Conservation (phyloP, 345 rosid genomes). For the Eucalyptus urophylla region DNA sequence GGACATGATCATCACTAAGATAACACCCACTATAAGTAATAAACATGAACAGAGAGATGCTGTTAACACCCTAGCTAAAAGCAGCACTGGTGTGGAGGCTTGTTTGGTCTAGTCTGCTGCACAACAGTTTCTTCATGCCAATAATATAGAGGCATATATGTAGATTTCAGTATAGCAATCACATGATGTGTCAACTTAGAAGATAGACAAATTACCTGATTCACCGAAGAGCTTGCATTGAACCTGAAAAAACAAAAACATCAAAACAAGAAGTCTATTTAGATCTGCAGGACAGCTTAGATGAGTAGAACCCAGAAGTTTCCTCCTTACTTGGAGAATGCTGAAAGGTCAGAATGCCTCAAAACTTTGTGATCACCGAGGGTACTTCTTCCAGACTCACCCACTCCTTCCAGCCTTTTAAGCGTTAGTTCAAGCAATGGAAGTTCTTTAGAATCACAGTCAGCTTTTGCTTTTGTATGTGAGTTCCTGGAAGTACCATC, state of each 20-base stretch:
- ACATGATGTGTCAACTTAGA: neutral
- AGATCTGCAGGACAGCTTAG: neutral
- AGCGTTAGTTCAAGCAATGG: slow-evolving; percentile 34
- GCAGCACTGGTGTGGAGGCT: neutral
- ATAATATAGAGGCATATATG: neutral
- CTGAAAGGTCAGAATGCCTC: slow-evolving; percentile 59
- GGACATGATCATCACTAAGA: neutral
- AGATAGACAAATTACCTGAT: slow-evolving; percentile 26
- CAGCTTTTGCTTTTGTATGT: slow-evolving; percentile 16
- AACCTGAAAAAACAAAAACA: slow-evolving; percentile 24
- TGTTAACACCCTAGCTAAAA: neutral
- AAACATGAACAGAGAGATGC: neutral
- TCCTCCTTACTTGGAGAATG: slow-evolving; percentile 58
- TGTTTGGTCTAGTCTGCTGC: neutral
- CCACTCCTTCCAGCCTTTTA: slow-evolving; percentile 22
- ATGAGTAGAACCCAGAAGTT: neutral
- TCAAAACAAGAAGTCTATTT: neutral
- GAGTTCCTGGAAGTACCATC: slow-evolving; percentile 16
- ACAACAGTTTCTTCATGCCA: neutral
- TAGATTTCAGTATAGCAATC: neutral
- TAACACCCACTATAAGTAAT: neutral
- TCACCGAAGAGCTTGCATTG: slow-evolving; percentile 39
- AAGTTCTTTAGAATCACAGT: slow-evolving; percentile 14
- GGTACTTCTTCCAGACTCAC: slow-evolving; percentile 14
- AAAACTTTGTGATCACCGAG: slow-evolving; percentile 33